These are phyloP conservation scores for Agapanthus africanus DNA, from an alignment of 106 monocot species.

Conservation along the genomic window DNA sequence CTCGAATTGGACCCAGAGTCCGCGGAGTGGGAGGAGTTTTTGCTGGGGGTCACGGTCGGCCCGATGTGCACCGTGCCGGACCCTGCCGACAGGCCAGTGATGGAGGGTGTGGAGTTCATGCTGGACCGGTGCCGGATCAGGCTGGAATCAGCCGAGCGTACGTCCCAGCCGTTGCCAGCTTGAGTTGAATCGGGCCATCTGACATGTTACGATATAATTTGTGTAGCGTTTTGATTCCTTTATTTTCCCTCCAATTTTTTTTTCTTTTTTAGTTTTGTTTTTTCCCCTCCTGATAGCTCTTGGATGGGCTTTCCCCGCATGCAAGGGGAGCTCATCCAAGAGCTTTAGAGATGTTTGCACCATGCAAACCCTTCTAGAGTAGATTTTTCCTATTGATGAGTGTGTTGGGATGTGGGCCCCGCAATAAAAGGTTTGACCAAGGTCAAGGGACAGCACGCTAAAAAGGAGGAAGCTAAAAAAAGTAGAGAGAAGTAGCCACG, in stretches of 20 bases:
- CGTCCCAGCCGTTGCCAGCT: conserved; percentile 56
- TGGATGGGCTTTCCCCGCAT: no score
- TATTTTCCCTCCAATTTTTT: not conserved
- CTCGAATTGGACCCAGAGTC: conserved; percentile 96
- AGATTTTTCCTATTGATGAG: not conserved
- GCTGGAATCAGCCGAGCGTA: conserved; percentile 77
- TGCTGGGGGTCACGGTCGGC: conserved; percentile 83
- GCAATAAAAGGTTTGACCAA: not conserved
- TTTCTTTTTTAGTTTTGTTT: not conserved
- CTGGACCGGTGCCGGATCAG: conserved; percentile 90
- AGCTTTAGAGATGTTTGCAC: no score
- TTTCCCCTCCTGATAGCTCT: no score
- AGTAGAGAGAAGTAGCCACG: no score
- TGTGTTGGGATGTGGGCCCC: not conserved
- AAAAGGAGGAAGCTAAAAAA: not conserved
- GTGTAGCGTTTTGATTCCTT: not conserved
- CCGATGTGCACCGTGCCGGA: conserved; percentile 84
- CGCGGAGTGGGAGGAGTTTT: conserved; percentile 96
- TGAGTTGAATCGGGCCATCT: conserved; percentile 7
- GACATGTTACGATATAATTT: not conserved
- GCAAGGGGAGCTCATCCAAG: no score
- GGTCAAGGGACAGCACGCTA: conserved; percentile 1
- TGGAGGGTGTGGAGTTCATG: conserved; percentile 96
- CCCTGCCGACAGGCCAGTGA: conserved; percentile 61
- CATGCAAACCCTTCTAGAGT: no score